These are phyloP conservation scores for Eimeria maxima DNA, from an alignment of 169 alveolate genomes.

Conservation along the genomic window DNA sequence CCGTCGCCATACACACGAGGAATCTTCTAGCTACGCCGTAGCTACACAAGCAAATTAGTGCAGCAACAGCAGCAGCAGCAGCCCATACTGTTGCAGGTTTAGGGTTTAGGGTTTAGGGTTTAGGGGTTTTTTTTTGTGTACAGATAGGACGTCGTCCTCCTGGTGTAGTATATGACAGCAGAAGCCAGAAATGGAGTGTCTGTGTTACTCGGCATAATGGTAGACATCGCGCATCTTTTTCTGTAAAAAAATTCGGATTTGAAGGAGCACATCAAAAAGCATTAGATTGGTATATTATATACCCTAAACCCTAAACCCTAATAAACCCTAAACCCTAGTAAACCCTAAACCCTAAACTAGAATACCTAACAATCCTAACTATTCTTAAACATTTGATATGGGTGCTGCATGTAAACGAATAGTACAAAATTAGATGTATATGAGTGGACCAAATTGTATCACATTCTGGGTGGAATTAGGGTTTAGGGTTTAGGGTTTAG, in stretches of 20 bases:
- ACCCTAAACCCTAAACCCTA: slow-evolving; percentile 15
- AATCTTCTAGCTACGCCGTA: too few relatives aligned
- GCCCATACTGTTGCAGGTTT: not conserved
- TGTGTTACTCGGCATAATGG: slow-evolving; percentile 82
- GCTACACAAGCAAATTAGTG: too few relatives aligned
- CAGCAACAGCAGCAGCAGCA: not conserved
- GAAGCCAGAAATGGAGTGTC: slow-evolving; percentile 79
- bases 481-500: not conserved
- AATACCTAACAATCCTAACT: not conserved
- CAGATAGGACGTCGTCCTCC: slow-evolving; percentile 82
- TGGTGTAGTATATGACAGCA: slow-evolving; percentile 76
- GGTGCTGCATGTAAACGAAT: not conserved
- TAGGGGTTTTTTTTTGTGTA: not conserved
- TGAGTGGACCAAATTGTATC: too few relatives aligned
- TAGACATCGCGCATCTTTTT: slow-evolving; percentile 80
- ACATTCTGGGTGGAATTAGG: not conserved
- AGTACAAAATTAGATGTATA: too few relatives aligned
- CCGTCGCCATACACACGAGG: too few relatives aligned
- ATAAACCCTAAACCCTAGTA: not conserved
- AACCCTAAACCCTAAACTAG: not conserved
- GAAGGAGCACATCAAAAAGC: slow-evolving; percentile 82
- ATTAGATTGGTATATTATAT: slow-evolving; percentile 54
- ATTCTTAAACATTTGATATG: too few relatives aligned
- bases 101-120: not conserved
- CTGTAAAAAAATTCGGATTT: slow-evolving; percentile 78